Percentiles rank a stretch among this genome's conserved stretches.
These are phyloP conservation scores for Fusarium concolor DNA, from an alignment of 2,329 filamentous ascomycete genomes.

Conservation along the genomic window DNA sequence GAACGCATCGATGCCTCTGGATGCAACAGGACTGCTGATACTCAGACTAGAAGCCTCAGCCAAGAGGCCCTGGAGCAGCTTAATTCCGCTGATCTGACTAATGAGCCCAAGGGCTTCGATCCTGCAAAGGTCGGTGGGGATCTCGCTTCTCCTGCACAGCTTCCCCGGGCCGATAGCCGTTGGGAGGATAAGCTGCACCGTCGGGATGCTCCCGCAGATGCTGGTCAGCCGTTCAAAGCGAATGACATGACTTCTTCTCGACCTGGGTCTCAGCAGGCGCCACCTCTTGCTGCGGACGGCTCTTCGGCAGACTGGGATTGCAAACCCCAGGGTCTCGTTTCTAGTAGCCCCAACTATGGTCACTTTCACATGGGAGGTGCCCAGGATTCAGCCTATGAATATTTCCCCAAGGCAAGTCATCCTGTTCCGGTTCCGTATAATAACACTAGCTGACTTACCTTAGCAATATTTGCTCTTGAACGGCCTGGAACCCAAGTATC, in stretches of 20 bases:
- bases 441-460: conserved; percentile 48
- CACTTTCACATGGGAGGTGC: conserved; percentile 71
- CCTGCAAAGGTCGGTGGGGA: conserved; percentile 12
- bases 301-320: conserved; percentile 60
- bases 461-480: conserved; percentile 79
- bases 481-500: conserved; percentile 78
- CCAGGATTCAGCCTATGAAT: conserved; percentile 78
- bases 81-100: conserved; percentile 48
- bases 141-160: conserved; percentile 18
- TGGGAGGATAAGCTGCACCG: conserved; percentile 38
- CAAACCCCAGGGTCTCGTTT: conserved; percentile 68
- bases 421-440: background rate
- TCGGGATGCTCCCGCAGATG: conserved; percentile 12
- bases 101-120: conserved; percentile 47
- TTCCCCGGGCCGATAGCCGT: conserved; percentile 29
- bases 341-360: conserved; percentile 59
- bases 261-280: conserved; percentile 14
- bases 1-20: conserved; percentile 81
- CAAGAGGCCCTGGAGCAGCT: conserved; percentile 52
- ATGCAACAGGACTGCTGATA: conserved; percentile 70
- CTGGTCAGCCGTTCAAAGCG: background rate
- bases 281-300: conserved; percentile 53
- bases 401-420: conserved; percentile 68
- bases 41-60: conserved; percentile 47
- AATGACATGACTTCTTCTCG: conserved; percentile 1